These are phyloP conservation scores for Triangularia verruculosa DNA, from an alignment of 2,329 filamentous ascomycete species.

Conservation along the genomic window DNA sequence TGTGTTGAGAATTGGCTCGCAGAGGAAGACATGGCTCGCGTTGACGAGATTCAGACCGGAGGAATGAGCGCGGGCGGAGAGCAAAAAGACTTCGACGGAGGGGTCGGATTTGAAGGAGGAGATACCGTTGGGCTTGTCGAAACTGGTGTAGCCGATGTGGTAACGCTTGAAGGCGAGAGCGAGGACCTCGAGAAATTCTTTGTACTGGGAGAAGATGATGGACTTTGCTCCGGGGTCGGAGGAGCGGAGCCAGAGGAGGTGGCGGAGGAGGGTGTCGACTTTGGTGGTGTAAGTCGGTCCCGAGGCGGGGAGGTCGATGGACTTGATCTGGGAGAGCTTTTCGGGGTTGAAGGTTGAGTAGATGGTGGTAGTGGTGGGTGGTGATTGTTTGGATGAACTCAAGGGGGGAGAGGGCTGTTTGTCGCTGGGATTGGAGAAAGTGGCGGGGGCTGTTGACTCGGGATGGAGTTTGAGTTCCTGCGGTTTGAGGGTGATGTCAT, in stretches of 20 bases:
- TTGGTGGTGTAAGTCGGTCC: conserved; percentile 81
- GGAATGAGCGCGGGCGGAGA: conserved; percentile 85
- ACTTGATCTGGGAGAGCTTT: conserved; percentile 75
- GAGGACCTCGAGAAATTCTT: conserved; percentile 74
- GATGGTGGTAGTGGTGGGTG: conserved; percentile 50
- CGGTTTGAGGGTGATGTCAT: conserved; percentile 82
- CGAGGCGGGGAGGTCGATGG: conserved; percentile 64
- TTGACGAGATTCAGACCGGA: conserved; percentile 90
- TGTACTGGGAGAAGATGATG: conserved; percentile 91
- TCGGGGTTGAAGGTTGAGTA: conserved; percentile 73
- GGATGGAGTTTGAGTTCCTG: conserved; percentile 65
- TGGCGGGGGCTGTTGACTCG: conserved; percentile 22
- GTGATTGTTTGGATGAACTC: conserved; percentile 34
- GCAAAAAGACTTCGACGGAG: conserved; percentile 73
- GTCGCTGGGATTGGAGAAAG: conserved; percentile 11
- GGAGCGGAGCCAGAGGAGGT: conserved; percentile 80
- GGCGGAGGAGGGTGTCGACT: conserved; percentile 77
- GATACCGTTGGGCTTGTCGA: conserved; percentile 68
- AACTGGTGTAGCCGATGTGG: conserved; percentile 69
- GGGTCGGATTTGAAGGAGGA: conserved; percentile 74
- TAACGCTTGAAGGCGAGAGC: conserved; percentile 66
- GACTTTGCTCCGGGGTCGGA: conserved; percentile 85
- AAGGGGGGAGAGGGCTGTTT: conserved; percentile 10
- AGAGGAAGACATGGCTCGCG: conserved; percentile 90
- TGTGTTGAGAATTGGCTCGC: conserved; percentile 89